phyloP scores from a whole-genome alignment of 441 rosid genomes.

The Codiaeum variegatum region DNA sequence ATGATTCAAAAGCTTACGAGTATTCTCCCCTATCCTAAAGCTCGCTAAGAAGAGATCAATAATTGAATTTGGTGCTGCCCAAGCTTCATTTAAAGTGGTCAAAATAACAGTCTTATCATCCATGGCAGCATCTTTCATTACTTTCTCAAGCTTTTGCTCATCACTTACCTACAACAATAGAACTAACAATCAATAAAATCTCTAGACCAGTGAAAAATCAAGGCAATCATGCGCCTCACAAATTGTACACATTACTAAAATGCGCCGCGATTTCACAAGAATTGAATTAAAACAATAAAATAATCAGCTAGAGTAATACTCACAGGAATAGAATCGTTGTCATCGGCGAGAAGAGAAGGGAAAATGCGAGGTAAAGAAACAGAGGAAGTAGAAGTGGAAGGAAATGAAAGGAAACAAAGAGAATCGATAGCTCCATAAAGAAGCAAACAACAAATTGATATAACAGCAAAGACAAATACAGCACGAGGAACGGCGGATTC shows the following conservation, averaged over 20 bases:
- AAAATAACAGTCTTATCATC: conserved; percentile 60
- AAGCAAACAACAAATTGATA: conserved; percentile 32
- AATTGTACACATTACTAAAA: neutral
- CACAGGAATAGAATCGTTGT: conserved; percentile 28
- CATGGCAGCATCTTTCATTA: conserved; percentile 62
- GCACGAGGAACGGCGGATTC: conserved; percentile 26
- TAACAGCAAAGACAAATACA: conserved; percentile 25
- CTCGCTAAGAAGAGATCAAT: conserved; percentile 69
- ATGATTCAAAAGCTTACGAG: conserved; percentile 57
- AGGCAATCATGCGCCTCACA: neutral
- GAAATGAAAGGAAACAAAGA: conserved; percentile 26
- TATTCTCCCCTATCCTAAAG: conserved; percentile 56
- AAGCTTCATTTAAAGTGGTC: conserved; percentile 76
- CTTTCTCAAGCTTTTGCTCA: conserved; percentile 50
- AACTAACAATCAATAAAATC: neutral
- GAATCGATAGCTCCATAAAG: conserved; percentile 37
- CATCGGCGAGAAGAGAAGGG: conserved; percentile 21
- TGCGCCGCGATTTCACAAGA: no score
- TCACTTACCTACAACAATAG: conserved; percentile 11
- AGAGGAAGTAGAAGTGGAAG: conserved; percentile 21
- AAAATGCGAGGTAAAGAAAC: conserved; percentile 31
- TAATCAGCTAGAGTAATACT: conserved; percentile 7
- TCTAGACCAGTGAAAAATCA: neutral
- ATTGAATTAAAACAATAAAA: no score
- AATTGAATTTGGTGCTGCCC: conserved; percentile 64